These are phyloP conservation scores for Platanthera guangdongensis DNA, from an alignment of 106 monocot genomes.

Conservation along the genomic window DNA sequence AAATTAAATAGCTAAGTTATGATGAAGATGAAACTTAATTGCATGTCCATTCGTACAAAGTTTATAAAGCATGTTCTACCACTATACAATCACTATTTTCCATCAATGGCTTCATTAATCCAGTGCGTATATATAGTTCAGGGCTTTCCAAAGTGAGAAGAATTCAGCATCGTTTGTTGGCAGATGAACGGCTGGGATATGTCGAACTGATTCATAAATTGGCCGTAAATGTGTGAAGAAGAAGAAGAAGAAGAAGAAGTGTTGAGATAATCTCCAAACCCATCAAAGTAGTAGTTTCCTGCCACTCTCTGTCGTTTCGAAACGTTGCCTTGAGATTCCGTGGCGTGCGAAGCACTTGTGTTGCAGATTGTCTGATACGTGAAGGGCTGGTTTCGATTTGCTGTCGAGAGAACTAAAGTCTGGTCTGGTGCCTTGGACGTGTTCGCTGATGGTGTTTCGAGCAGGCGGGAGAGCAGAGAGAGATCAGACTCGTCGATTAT, in stretches of 20 bases:
- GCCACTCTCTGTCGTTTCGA: constrained; percentile 14
- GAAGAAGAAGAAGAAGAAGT: not conserved
- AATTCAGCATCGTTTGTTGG: constrained; percentile 26
- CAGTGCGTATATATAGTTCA: constrained; percentile 2
- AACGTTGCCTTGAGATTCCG: constrained; percentile 5
- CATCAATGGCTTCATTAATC: not conserved
- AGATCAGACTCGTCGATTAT: constrained; percentile 6
- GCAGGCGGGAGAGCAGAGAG: constrained; percentile 11
- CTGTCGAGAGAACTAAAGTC: no score
- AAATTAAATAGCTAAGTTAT: no score
- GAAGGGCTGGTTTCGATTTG: not conserved
- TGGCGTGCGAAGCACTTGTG: constrained; percentile 7
- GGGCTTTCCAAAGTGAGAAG: constrained; percentile 22
- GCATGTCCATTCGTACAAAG: not conserved
- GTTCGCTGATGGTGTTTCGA: not conserved
- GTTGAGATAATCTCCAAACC: not conserved
- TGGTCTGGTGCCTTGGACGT: not conserved
- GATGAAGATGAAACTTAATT: not conserved
- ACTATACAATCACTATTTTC: not conserved
- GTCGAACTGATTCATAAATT: constrained; percentile 12
- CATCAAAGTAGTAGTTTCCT: constrained; percentile 3
- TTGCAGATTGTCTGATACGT: not conserved
- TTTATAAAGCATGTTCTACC: not conserved
- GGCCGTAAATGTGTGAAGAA: not conserved
- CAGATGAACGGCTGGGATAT: constrained; percentile 17